These are phyloP conservation scores for Cutaneotrichosporon sp. DNA, from an alignment of 1,284 basidiomycete genomes.

Conservation along the genomic window DNA sequence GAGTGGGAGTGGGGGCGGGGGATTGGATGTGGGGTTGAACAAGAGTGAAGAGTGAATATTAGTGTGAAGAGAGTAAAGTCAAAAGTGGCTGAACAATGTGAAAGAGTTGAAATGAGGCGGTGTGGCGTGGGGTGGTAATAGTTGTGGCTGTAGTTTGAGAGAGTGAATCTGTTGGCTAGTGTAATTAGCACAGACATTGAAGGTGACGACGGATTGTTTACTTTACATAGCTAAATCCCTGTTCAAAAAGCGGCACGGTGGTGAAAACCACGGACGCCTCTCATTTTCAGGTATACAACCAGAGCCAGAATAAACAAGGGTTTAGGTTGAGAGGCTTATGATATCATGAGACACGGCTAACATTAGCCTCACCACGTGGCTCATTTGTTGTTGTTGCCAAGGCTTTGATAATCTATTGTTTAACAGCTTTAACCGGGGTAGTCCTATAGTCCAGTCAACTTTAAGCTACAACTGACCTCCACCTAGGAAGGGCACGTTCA, in stretches of 20 bases:
- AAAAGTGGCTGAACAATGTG: too few species aligned
- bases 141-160: too few species aligned
- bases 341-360: background rate
- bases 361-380: too few species aligned
- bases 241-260: background rate
- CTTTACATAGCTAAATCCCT: background rate
- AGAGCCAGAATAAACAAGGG: too few species aligned
- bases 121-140: too few species aligned
- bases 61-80: too few species aligned
- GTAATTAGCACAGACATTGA: background rate
- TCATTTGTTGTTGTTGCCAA: background rate
- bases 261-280: background rate
- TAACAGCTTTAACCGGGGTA: background rate
- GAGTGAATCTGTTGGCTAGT: too few species aligned
- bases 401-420: background rate
- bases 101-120: too few species aligned
- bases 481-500: background rate
- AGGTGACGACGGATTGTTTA: constrained; percentile 1
- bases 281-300: background rate
- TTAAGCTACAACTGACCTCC: background rate
- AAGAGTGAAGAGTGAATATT: too few species aligned
- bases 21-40: too few species aligned
- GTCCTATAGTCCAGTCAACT: background rate
- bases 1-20: background rate
- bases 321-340: too few species aligned